These are phyloP conservation scores for Naganishia antarctica DNA, from an alignment of 768 basidiomycete species.

Conservation along the genomic window DNA sequence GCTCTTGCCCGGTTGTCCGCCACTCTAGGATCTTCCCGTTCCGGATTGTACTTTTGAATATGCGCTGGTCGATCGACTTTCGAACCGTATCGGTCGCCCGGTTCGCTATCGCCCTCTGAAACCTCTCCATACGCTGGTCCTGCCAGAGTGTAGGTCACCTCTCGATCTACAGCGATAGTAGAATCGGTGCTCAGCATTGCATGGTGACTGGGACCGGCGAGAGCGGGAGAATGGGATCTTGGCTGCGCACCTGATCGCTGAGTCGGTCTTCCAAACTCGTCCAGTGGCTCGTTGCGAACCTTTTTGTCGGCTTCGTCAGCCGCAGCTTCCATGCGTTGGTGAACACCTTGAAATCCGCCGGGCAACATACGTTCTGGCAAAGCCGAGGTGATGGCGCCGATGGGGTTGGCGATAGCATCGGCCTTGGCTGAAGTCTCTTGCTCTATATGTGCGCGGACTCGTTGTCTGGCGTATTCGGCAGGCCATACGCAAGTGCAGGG, in stretches of 20 bases:
- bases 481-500: conserved; percentile 19
- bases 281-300: neutral
- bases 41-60: conserved; percentile 11
- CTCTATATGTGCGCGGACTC: neutral
- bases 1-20: neutral
- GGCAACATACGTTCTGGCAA: conserved; percentile 7
- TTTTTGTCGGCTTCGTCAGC: conserved; percentile 4
- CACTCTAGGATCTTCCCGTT: conserved; percentile 4
- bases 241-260: conserved; percentile 16
- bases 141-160: neutral
- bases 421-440: conserved; percentile 12
- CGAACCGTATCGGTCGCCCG: neutral
- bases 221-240: neutral
- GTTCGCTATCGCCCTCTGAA: neutral
- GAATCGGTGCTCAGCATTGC: conserved; percentile 22
- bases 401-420: conserved; percentile 10
- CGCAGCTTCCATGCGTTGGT: conserved; percentile 9
- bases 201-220: neutral
- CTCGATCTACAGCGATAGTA: conserved; percentile 1
- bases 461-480: conserved; percentile 2
- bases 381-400: conserved; percentile 11
- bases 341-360: conserved; percentile 6
- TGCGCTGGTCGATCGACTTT: neutral
- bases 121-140: neutral
- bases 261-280: conserved; percentile 4